Evolutionary conservation across 805 yeast species (phyloP), one percentile per base, ranked within the genome.

Genomic region (Debaryomyces tyrocola): DNA sequence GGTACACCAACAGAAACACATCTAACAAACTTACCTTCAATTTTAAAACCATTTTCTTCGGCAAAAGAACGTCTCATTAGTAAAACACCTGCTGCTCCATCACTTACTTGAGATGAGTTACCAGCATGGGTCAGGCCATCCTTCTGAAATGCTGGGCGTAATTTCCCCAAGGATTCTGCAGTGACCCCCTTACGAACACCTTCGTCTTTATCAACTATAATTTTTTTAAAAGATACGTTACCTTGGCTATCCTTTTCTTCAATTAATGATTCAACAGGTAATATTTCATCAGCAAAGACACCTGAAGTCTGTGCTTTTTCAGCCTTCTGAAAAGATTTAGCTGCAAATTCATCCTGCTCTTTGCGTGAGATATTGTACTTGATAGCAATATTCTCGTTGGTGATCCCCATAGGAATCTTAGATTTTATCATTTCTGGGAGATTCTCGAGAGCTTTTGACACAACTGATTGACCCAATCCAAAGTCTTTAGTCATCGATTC

Each of bases 71-170:
- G 82, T 64, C 91, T 83, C 75, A 89, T 86, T 49, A 92, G 75
- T 46, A 92, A 66, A 1, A 87, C 95, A 37, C 87, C 96, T 31
- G 96, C 96, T 15, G 96, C 97, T 61, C 98, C 98, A 64, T 92
- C 98, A 21, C 94, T 83, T 37, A 92, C 86, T 71, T 92, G 98
- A 0, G 97, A 91, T 1, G 98, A 88, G 68, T 92, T 92, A 58
- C 98, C 98, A 31, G 98, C 98, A 54, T 88, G 91, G 8, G 97
- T 90, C 31, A 85, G 64, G 49, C 97, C 98, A 54, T 84, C 84
- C 51, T 81, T 78, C 59, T 77, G 79, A 77, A 92, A 92, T 9
- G 97, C 96, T 12, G 98, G 96, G 69, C 77, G 84, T 57, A 92
- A 70, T 67, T 85, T 90, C 45, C 77, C 74, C 55, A 92, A 77